A percentile compares a stretch with the other conserved stretches of the same genome.
Evolutionary conservation across 176 grass and related monocot genomes (phyloP).

Genomic region (Olyra latifolia): DNA sequence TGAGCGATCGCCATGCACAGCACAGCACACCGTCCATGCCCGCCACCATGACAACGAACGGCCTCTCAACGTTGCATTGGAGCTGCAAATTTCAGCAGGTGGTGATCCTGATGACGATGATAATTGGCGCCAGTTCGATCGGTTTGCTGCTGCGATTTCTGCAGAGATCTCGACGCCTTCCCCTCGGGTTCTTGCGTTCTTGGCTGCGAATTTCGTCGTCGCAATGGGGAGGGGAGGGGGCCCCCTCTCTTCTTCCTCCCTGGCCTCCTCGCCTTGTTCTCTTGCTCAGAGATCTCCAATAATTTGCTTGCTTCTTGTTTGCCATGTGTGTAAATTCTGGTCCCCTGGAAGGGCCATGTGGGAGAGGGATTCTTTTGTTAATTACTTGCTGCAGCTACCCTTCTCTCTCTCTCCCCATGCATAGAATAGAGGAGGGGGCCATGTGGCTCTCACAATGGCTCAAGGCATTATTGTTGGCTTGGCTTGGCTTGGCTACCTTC

Average conservation of each 20-base stretch:
- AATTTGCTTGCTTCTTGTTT: constrained; percentile 44
- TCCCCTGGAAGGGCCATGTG: constrained; percentile 46
- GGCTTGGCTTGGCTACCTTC: background rate
- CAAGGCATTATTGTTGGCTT: constrained; percentile 48
- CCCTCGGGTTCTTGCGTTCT: constrained; percentile 20
- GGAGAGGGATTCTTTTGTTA: constrained; percentile 37
- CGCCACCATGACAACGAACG: background rate
- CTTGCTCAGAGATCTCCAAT: constrained; percentile 41
- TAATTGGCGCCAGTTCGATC: no score
- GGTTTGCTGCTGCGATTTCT: no score
- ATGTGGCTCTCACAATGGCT: constrained; percentile 42
- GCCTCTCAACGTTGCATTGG: no score
- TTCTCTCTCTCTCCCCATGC: background rate
- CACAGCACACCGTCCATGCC: no score
- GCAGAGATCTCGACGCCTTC: background rate
- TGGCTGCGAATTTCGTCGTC: constrained; percentile 15
- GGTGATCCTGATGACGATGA: constrained; percentile 23
- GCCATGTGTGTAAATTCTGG: constrained; percentile 67
- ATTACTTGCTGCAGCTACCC: constrained; percentile 44
- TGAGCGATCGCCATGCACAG: background rate
- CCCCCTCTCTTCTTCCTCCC: background rate
- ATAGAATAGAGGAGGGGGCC: constrained; percentile 42
- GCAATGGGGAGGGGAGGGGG: background rate
- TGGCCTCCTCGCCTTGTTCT: constrained; percentile 3
- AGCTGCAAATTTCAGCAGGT: constrained; percentile 27